Conservation (phyloP, 2,329 filamentous ascomycete genomes). For the Boeremia exigua region DNA sequence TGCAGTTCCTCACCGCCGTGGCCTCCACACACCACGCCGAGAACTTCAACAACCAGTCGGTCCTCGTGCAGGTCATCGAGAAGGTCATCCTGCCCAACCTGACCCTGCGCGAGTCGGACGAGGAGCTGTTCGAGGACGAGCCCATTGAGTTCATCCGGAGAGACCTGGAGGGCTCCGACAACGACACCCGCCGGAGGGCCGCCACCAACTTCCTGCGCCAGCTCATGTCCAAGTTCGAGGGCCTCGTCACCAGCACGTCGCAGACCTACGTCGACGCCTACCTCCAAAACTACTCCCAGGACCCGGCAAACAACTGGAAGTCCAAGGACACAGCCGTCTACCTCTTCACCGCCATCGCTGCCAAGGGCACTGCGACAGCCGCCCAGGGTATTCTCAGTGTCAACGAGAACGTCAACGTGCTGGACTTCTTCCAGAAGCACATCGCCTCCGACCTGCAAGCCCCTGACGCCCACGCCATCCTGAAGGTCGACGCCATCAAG, state of each 20-base stretch:
- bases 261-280: conserved; percentile 87
- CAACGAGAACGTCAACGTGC: conserved; percentile 80
- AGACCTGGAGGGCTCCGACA: conserved; percentile 95
- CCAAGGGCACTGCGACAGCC: conserved; percentile 85
- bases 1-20: conserved; percentile 93
- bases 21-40: conserved; percentile 78
- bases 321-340: conserved; percentile 98
- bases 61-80: conserved; percentile 86
- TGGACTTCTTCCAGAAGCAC: conserved; percentile 93
- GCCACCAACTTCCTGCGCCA: conserved; percentile 93
- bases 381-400: conserved; percentile 89
- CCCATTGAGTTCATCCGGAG: conserved; percentile 97
- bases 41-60: conserved; percentile 82
- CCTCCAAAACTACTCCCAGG: conserved; percentile 73
- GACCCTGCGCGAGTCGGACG: conserved; percentile 86
- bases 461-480: conserved; percentile 76
- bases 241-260: conserved; percentile 83
- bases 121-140: conserved; percentile 97
- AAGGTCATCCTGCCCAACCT: conserved; percentile 96
- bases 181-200: conserved; percentile 87
- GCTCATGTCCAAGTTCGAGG: conserved; percentile 87
- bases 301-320: conserved; percentile 78
- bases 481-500: conserved; percentile 98
- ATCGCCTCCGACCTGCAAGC: conserved; percentile 86
- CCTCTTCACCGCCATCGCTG: conserved; percentile 90